A percentile compares a stretch with the other conserved stretches of the same genome.
phyloP scores from a whole-genome alignment of 2,329 filamentous ascomycete genomes.

The Trichocomaceae sp. region DNA sequence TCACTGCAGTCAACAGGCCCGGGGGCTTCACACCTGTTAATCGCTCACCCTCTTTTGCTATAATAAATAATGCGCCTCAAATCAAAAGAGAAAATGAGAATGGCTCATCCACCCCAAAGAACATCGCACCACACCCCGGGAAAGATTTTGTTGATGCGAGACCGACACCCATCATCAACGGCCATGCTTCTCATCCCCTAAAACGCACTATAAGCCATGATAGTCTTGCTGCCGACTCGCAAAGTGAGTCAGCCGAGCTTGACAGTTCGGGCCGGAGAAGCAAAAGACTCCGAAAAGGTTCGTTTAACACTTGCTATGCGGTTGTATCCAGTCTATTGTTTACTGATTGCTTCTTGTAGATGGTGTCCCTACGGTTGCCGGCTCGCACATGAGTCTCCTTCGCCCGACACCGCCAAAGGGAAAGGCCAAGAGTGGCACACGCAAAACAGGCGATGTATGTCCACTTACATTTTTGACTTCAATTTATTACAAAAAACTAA shows the following conservation, averaged over 20 bases:
- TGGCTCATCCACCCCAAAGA: constrained; percentile 54
- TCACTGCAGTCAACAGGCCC: constrained; percentile 64
- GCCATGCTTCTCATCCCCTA: constrained; percentile 50
- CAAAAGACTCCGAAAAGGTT: constrained; percentile 87
- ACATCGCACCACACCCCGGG: constrained; percentile 54
- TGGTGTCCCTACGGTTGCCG: constrained; percentile 72
- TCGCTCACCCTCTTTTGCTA: constrained; percentile 39
- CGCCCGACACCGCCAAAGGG: constrained; percentile 64
- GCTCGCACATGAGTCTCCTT: constrained; percentile 93
- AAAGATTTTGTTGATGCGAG: constrained; percentile 10
- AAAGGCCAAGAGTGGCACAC: constrained; percentile 50
- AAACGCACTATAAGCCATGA: constrained; percentile 70
- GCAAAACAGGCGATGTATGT: constrained; percentile 53
- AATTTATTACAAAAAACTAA: constrained; percentile 11
- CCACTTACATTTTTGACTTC: background rate
- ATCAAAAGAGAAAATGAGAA: constrained; percentile 50
- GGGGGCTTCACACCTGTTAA: constrained; percentile 57
- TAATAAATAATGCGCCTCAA: constrained; percentile 33
- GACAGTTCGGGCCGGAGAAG: constrained; percentile 71
- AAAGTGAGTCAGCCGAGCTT: constrained; percentile 45
- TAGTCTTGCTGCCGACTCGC: constrained; percentile 37
- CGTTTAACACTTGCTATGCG: constrained; percentile 20
- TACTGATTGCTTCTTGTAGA: constrained; percentile 27
- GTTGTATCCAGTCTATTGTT: background rate
- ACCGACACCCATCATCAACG: constrained; percentile 46